Percentiles rank a stretch among this genome's conserved stretches.
Conservation (phyloP, 495 filamentous ascomycete genomes). For the Penicillium angulare region DNA sequence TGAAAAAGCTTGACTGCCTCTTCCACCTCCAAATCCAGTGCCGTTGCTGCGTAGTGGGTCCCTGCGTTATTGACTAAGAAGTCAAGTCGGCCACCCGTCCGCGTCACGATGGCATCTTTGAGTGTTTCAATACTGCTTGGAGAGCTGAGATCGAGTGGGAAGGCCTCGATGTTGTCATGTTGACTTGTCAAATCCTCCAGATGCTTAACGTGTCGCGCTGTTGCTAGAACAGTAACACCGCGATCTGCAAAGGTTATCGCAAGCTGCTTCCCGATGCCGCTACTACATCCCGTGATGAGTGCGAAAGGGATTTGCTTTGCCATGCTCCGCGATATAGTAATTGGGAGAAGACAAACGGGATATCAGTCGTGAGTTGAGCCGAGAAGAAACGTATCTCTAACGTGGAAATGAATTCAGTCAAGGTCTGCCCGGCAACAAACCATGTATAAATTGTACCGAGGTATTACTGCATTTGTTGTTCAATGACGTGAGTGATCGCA, state of each 20-base stretch:
- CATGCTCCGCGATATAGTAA: too few species aligned
- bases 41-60: slow-evolving; percentile 24
- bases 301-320: too few species aligned
- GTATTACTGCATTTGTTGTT: too few species aligned
- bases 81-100: slow-evolving; percentile 27
- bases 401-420: too few species aligned
- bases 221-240: slow-evolving; percentile 16
- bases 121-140: slow-evolving; percentile 8
- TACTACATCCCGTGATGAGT: slow-evolving; percentile 18
- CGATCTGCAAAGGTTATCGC: slow-evolving; percentile 13
- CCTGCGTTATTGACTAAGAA: slow-evolving; percentile 44
- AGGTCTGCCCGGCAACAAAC: too few species aligned
- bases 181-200: slow-evolving; percentile 9
- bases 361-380: too few species aligned
- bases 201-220: slow-evolving; percentile 5
- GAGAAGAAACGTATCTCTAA: too few species aligned
- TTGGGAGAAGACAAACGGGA: too few species aligned
- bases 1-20: slow-evolving; percentile 36
- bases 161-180: slow-evolving; percentile 3
- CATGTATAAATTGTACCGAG: too few species aligned
- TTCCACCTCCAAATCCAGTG: slow-evolving; percentile 30
- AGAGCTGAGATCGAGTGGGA: slow-evolving; percentile 3
- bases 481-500: too few species aligned
- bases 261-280: slow-evolving; percentile 15
- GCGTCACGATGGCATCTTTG: slow-evolving; percentile 6